Evolutionary conservation across 352 stramenopile genomes (phyloP), one percentile per base, ranked within the genome.

Genomic region (Paralagenidium karlingii): DNA sequence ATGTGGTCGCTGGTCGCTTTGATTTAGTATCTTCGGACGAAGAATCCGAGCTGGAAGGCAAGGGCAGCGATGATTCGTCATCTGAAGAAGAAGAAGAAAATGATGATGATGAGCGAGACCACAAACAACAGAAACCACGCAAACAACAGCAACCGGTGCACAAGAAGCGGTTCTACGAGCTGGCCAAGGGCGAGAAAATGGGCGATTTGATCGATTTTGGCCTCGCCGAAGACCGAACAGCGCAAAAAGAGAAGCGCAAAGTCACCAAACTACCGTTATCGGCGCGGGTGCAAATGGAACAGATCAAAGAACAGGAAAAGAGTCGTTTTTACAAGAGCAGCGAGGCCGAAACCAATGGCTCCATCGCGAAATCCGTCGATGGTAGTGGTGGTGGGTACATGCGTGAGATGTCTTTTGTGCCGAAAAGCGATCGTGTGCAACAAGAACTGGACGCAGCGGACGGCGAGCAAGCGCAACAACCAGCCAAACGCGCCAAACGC

Each of bases 301-400:
- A 79, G 32, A 51, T 65, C 8, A 76, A 77, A 22, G 76, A 86
- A 37, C 64, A 69, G 37, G 78, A 92, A 47, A 63, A 65, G 26
- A 88, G 74, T 34, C 60, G 69, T 13, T 89, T 85, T 58, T 85
- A 88, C 54, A 87, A 89, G 55, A n/a, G n/a, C n/a, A n/a, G n/a
- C n/a, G n/a, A n/a, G n/a, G n/a, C n/a, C n/a, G n/a, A n/a, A n/a
- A n/a, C n/a, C n/a, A n/a, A n/a, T n/a, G n/a, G n/a, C 20, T 46
- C 16, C 24, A 52, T 9, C 27, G 40, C 7, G 11, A 24, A 21
- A 27, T 8, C 18, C 18, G 45, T 36, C 13, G 51, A 44, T 33
- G 42, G 44, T n/a, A 31, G 47, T 30, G 56, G 68, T 31, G 73
- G 71, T 34, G 65, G 71, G n/a, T 86, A 87, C 61, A 70, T 83